Conservation (phyloP, 345 rosid genomes). For the Moricandia moricandioides region DNA sequence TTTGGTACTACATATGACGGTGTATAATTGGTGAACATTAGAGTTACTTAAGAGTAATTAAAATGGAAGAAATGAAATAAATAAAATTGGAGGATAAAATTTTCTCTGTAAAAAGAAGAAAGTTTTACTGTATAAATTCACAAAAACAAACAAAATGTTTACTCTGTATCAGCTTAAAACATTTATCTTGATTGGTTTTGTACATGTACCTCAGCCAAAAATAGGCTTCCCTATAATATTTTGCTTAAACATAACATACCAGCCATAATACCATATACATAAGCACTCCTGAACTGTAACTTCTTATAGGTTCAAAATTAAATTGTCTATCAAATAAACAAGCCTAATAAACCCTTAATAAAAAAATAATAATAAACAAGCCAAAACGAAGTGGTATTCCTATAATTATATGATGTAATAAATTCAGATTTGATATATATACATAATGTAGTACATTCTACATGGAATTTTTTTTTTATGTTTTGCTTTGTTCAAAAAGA, state of each 20-base stretch:
- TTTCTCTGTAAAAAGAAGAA: neutral
- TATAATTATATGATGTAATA: neutral
- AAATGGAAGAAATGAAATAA: neutral
- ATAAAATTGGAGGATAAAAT: neutral
- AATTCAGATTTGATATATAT: neutral
- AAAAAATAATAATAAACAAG: neutral
- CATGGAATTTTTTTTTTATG: neutral
- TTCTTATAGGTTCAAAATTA: neutral
- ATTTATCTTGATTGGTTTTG: neutral
- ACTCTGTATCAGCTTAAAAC: neutral
- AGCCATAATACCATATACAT: neutral
- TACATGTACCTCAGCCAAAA: neutral
- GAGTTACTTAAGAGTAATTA: neutral
- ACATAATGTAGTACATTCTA: neutral
- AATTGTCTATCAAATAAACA: neutral
- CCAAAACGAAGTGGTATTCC: neutral
- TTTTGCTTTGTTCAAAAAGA: neutral
- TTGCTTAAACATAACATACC: neutral
- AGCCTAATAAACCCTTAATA: neutral
- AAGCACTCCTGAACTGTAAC: neutral
- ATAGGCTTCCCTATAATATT: neutral
- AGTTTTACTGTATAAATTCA: neutral
- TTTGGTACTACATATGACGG: neutral
- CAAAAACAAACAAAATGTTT: neutral
- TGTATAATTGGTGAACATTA: neutral